Conservation (phyloP, 1,139 yeast species). For the Debaryomyces fabryi region DNA sequence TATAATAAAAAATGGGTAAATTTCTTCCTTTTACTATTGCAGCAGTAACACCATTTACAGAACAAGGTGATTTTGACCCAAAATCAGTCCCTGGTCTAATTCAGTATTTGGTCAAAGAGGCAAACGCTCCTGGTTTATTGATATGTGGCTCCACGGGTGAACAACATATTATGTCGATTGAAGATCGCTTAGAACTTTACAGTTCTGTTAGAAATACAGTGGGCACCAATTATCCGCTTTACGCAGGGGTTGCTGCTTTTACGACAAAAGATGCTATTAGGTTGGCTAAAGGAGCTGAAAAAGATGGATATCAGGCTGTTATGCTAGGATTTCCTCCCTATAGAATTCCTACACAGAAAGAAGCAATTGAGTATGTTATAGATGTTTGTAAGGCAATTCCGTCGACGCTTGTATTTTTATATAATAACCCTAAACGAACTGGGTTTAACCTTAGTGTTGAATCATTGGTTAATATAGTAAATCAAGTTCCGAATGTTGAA, state of each 20-base stretch:
- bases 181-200: neutral
- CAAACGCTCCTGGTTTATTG: neutral
- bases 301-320: neutral
- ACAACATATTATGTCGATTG: neutral
- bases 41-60: neutral
- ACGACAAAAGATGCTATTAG: neutral
- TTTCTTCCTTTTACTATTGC: neutral
- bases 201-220: neutral
- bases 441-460: neutral
- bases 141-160: neutral
- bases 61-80: neutral
- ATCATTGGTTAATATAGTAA: neutral
- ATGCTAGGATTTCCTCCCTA: conserved; percentile 6
- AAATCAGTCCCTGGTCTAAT: neutral
- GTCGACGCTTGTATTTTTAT: neutral
- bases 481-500: neutral
- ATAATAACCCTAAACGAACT: neutral
- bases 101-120: neutral
- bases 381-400: neutral
- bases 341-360: conserved; percentile 3
- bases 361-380: neutral
- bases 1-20: neutral
- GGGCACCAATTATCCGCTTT: neutral
- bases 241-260: neutral
- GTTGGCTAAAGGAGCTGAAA: conserved; percentile 2